A percentile compares a stretch with the other conserved stretches of the same genome.
Conservation (phyloP, 176 grass and related monocot species). For the Musa acuminata region DNA sequence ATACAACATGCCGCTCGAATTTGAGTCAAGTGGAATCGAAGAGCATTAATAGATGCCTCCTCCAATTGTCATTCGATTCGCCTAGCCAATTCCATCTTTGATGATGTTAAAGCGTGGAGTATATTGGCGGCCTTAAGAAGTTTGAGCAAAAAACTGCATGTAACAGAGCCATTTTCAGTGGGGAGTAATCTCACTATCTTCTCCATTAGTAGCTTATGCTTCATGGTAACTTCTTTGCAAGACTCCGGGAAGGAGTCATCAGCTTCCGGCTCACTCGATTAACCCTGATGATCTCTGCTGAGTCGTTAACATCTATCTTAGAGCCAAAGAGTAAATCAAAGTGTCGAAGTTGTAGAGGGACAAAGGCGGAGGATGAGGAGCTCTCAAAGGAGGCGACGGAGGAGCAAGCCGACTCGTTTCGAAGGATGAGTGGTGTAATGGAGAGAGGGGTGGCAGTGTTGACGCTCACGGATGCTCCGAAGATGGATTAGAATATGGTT, state of each 20-base stretch:
- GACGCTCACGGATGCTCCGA: constrained; percentile 54
- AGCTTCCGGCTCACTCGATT: not conserved
- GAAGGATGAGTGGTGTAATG: constrained; percentile 26
- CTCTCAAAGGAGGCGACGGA: constrained; percentile 64
- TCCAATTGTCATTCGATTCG: too few relatives aligned
- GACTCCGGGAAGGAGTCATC: not conserved
- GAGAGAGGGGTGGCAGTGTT: constrained; percentile 29
- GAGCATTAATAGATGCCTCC: constrained; percentile 49
- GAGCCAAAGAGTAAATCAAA: constrained; percentile 14
- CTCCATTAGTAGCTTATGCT: constrained; percentile 61
- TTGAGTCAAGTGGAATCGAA: constrained; percentile 49
- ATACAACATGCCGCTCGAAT: constrained; percentile 35
- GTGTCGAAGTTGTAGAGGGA: constrained; percentile 39
- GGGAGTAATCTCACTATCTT: constrained; percentile 82
- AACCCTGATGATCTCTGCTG: constrained; percentile 49
- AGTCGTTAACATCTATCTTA: constrained; percentile 74
- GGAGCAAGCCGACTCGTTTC: not conserved
- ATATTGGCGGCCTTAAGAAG: constrained; percentile 77
- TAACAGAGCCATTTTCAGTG: constrained; percentile 53
- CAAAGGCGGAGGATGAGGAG: constrained; percentile 50
- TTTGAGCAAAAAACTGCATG: constrained; percentile 71
- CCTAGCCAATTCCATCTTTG: constrained; percentile 53
- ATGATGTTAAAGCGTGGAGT: constrained; percentile 41
- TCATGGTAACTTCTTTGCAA: constrained; percentile 34
- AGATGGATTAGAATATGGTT: constrained; percentile 42